Base-by-base conservation (phyloP, 805 yeast genomes). In the Vanderwaltozyma yarrowii region DNA sequence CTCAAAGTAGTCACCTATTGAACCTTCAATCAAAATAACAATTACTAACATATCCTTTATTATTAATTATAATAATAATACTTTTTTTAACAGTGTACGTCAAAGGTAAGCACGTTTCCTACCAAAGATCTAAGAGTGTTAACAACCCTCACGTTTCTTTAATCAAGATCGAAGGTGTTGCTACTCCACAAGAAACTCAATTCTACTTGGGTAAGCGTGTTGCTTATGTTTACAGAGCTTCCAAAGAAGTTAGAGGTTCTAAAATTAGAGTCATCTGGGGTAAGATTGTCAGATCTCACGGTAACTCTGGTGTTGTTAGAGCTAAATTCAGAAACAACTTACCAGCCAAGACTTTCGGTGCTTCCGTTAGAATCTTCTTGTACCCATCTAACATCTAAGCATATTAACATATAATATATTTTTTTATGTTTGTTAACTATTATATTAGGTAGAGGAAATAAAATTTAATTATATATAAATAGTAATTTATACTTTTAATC, bases 181-280 rank as follows among this genome's bases (percentile, higher is more conserved):
- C 80, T 52, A 66, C 73, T 66, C 76, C 95, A 61, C 80, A 84
- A 68, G 98, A 89, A 53, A 96, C 98, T 62, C 82, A 85, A 75
- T 92, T 92, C 80, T 92, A 92, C 94, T 79, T 92, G 63, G 98
- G 98, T 76, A 92, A 92, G 86, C 85, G 95, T 71, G 80, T 92
- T 58, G 98, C 97, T 62, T 92, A 85, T 80, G 97, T 92, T 62
- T 92, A 92, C 96, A 85, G 94, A 74, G 95, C 95, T 67, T 73
- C 83, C 65, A 92, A 87, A 78, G 97, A 88, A 76, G 72, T 88
- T 67, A 84, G 95, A 81, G 97, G 97, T 71, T 74, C 97, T 62
- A 89, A 92, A 79, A 85, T 89, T 77, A 86, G 97, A 78, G 96
- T 92, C 65, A 87, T 92, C 76, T 92, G 98, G 98, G 98, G 98